Conservation (phyloP, 129 eudicot species). For the Chrysanthemum lavandulifolium region DNA sequence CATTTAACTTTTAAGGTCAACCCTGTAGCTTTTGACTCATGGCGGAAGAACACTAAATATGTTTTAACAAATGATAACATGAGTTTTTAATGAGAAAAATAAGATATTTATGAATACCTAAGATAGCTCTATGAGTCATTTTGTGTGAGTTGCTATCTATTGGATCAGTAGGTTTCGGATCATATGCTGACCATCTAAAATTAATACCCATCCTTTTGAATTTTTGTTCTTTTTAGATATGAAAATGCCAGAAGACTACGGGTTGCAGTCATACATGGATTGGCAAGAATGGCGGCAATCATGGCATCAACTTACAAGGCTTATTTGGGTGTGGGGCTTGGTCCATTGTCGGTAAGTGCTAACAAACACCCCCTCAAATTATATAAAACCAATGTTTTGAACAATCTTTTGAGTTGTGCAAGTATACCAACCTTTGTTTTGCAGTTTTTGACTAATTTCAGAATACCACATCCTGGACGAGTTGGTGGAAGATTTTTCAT, state of each 20-base stretch:
- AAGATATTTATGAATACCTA: background rate
- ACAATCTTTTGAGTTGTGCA: background rate
- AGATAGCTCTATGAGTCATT: constrained; percentile 5
- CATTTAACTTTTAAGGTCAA: background rate
- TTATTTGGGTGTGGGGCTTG: constrained; percentile 94
- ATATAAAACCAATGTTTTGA: constrained; percentile 1
- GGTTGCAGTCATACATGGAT: constrained; percentile 90
- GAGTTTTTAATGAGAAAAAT: background rate
- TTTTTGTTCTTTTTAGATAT: constrained; percentile 43
- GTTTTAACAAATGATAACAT: background rate
- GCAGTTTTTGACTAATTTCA: constrained; percentile 87
- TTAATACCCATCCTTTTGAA: background rate
- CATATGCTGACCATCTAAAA: constrained; percentile 19
- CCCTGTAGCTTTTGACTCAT: background rate
- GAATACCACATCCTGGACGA: constrained; percentile 98
- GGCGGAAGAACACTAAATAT: background rate
- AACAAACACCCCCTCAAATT: constrained; percentile 4
- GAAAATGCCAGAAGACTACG: constrained; percentile 83
- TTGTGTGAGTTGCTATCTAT: constrained; percentile 5
- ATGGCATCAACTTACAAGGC: constrained; percentile 99
- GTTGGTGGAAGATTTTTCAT: constrained; percentile 92
- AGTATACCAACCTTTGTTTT: constrained; percentile 17
- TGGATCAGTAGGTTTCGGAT: background rate
- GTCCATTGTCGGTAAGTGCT: constrained; percentile 86
- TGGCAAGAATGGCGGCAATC: constrained; percentile 98